A percentile compares a stretch with the other conserved stretches of the same genome.
Conservation (phyloP, 2,329 filamentous ascomycete species). For the Aspergillus awamori region DNA sequence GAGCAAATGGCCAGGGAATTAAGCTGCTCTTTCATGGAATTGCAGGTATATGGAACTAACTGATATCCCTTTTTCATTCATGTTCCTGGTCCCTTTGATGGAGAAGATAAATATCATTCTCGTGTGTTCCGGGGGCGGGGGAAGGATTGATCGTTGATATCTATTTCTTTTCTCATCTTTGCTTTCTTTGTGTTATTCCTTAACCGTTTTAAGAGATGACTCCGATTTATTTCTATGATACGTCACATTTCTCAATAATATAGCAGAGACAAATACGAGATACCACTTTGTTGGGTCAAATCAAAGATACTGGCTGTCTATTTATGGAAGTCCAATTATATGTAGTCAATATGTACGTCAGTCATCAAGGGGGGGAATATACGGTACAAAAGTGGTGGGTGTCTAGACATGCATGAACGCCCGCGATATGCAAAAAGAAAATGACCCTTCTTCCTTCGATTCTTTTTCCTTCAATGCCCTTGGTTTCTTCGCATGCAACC, state of each 20-base stretch:
- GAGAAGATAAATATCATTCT: too few species aligned
- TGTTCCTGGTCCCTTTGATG: too few species aligned
- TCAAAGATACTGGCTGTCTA: not conserved
- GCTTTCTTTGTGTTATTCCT: too few species aligned
- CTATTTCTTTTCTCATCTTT: too few species aligned
- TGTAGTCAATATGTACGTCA: slow-evolving; percentile 14
- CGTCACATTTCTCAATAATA: not conserved
- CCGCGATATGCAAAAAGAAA: slow-evolving; percentile 9
- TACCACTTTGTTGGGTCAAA: not conserved
- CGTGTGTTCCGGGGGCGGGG: too few species aligned
- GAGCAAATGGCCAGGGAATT: slow-evolving; percentile 20
- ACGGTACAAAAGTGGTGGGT: not conserved
- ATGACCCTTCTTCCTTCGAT: too few species aligned
- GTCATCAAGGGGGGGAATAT: slow-evolving; percentile 3
- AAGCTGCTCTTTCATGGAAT: slow-evolving; percentile 14
- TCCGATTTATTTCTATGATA: too few species aligned
- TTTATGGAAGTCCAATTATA: slow-evolving; percentile 2
- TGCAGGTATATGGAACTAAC: too few species aligned
- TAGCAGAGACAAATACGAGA: not conserved
- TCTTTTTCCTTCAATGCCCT: not conserved
- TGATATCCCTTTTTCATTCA: too few species aligned
- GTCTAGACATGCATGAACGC: slow-evolving; percentile 8
- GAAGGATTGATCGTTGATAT: too few species aligned
- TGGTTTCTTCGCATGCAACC: not conserved
- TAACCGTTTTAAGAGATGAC: too few species aligned